Percentiles rank a stretch among this genome's conserved stretches.
phyloP scores from a whole-genome alignment of 345 rosid species.

The Linum tenue region DNA sequence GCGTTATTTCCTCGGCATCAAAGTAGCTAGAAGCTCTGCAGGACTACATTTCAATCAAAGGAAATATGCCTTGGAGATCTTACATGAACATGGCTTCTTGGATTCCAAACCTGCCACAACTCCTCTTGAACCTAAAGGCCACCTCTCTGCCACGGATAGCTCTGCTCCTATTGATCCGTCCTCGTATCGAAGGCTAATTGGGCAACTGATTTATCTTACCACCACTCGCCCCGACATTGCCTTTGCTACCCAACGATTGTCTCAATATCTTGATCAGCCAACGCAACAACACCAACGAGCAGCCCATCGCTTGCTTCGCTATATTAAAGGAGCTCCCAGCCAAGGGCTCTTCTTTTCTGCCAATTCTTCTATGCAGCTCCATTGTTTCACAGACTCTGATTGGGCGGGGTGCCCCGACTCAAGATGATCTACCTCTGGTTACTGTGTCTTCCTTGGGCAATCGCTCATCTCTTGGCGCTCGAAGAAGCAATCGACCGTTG shows the following conservation, averaged over 20 bases:
- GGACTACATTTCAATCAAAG: not conserved
- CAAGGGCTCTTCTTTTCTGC: not conserved
- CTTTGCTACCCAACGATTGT: not conserved
- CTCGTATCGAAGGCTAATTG: not conserved
- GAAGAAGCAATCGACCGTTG: not conserved
- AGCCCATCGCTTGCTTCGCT: not conserved
- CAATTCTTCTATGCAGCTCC: not conserved
- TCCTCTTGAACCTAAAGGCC: not conserved
- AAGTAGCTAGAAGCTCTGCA: not conserved
- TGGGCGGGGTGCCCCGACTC: not conserved
- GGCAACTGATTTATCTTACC: not conserved
- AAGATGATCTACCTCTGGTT: not conserved
- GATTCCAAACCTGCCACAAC: not conserved
- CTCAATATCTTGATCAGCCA: not conserved
- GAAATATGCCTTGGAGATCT: not conserved
- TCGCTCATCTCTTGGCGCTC: not conserved
- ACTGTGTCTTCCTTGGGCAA: not conserved
- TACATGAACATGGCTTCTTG: not conserved
- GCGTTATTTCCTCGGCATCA: not conserved
- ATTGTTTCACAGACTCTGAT: not conserved
- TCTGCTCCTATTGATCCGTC: not conserved
- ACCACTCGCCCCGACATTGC: not conserved
- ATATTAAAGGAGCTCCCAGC: not conserved
- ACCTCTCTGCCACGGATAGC: not conserved
- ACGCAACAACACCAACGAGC: not conserved